These are phyloP conservation scores for Carex littledalei DNA, from an alignment of 176 grass and related monocot genomes.

Conservation along the genomic window DNA sequence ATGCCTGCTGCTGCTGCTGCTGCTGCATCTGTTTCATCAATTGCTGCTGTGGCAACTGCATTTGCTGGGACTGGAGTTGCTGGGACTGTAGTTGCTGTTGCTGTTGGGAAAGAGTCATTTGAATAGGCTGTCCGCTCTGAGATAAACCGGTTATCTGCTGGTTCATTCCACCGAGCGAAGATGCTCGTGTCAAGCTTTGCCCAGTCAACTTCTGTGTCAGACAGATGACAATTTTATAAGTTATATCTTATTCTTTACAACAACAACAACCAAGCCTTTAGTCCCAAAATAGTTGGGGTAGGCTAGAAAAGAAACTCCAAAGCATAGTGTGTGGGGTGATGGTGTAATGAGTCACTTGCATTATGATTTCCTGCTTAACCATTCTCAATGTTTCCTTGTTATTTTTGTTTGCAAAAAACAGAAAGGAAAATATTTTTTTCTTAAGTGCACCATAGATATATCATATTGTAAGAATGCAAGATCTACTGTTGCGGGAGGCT, in stretches of 20 bases:
- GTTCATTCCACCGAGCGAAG: slow-evolving; percentile 61
- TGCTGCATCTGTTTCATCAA: slow-evolving; percentile 46
- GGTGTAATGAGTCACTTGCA: background rate
- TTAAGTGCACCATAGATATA: background rate
- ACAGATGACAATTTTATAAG: background rate
- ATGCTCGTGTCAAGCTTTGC: slow-evolving; percentile 64
- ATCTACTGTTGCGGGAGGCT: background rate
- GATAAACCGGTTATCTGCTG: slow-evolving; percentile 61
- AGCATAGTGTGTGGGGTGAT: background rate
- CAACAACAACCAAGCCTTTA: too few relatives aligned
- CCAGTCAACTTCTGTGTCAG: slow-evolving; percentile 54
- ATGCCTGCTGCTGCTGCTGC: slow-evolving; percentile 53
- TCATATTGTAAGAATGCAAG: background rate
- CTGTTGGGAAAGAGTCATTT: slow-evolving; percentile 54
- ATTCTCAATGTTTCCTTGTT: background rate
- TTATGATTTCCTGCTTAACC: background rate
- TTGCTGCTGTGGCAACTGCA: slow-evolving; percentile 53
- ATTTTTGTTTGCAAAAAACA: background rate
- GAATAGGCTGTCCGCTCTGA: slow-evolving; percentile 66
- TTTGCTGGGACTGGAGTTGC: slow-evolving; percentile 70
- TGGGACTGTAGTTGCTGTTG: slow-evolving; percentile 77
- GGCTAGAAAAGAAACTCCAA: too few relatives aligned
- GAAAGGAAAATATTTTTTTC: background rate
- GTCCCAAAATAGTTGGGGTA: too few relatives aligned
- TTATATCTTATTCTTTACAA: background rate